phyloP scores from a whole-genome alignment of 73 alveolate genomes.

The Paraurostyla sp. region DNA sequence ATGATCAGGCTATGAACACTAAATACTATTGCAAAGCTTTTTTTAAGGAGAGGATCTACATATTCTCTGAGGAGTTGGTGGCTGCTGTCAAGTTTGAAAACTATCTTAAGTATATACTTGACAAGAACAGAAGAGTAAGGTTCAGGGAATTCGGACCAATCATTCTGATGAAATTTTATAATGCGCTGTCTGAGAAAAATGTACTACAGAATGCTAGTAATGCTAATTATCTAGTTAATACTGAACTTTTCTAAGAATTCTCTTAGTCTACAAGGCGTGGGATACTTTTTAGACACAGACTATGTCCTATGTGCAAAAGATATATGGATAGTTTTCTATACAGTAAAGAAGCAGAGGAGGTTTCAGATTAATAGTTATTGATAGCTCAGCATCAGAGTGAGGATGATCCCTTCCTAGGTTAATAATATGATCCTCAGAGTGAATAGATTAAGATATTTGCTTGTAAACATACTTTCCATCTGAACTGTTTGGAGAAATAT shows the following conservation, averaged over 20 bases:
- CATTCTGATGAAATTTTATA: background rate
- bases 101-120: background rate
- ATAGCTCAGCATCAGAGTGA: constrained; percentile 9
- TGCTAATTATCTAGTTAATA: background rate
- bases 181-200: background rate
- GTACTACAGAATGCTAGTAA: constrained; percentile 18
- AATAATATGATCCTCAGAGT: background rate
- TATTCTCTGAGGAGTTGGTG: background rate
- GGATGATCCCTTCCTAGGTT: background rate
- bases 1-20: background rate
- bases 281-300: constrained; percentile 16
- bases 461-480: constrained; percentile 52
- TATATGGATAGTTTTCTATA: constrained; percentile 33
- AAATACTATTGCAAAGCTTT: background rate
- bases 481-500: constrained; percentile 32
- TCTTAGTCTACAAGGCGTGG: background rate
- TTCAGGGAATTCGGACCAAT: constrained; percentile 17
- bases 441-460: constrained; percentile 34
- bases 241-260: background rate
- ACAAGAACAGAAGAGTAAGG: background rate
- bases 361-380: background rate
- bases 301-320: constrained; percentile 31
- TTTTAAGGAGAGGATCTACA: background rate
- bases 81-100: background rate
- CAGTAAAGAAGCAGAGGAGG: background rate